phyloP scores from a whole-genome alignment of 768 basidiomycete genomes.

The Boletus reticulatus region DNA sequence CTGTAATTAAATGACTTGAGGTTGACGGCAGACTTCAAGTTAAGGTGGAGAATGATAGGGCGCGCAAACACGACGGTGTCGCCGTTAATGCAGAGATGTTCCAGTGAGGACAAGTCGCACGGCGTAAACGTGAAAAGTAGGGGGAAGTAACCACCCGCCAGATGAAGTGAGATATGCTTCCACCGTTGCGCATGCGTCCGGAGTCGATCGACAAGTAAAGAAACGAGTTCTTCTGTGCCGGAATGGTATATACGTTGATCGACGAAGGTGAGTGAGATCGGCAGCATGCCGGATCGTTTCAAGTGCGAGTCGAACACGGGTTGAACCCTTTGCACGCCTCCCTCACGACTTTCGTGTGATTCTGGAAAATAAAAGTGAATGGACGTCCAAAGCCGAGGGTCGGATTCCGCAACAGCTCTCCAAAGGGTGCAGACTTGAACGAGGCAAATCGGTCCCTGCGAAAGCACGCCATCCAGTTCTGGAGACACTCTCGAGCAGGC shows the following conservation, averaged over 20 bases:
- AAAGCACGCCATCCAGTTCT: background rate
- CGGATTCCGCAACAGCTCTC: conserved; percentile 9
- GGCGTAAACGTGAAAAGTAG: conserved; percentile 13
- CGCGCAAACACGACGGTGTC: background rate
- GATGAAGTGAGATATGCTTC: conserved; percentile 10
- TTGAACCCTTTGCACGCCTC: conserved; percentile 2
- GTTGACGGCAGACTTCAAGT: conserved; percentile 10
- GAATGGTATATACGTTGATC: conserved; percentile 13
- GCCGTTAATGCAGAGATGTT: conserved; percentile 9
- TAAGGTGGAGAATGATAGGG: background rate
- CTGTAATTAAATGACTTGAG: conserved; percentile 15
- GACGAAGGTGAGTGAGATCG: conserved; percentile 19
- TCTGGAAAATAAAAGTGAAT: conserved; percentile 16
- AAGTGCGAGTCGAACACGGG: conserved; percentile 7
- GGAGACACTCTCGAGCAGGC: background rate
- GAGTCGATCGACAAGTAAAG: conserved; percentile 13
- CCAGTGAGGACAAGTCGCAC: conserved; percentile 15
- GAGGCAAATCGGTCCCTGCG: conserved; percentile 10
- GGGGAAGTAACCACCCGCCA: conserved; percentile 11
- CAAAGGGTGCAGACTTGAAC: conserved; percentile 20
- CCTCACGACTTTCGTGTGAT: background rate
- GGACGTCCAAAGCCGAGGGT: conserved; percentile 22
- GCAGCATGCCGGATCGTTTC: conserved; percentile 10
- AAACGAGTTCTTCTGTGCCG: conserved; percentile 3
- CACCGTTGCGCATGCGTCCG: conserved; percentile 16